These are phyloP conservation scores for Eucalyptus camaldulensis DNA, from an alignment of 345 rosid species.

Conservation along the genomic window DNA sequence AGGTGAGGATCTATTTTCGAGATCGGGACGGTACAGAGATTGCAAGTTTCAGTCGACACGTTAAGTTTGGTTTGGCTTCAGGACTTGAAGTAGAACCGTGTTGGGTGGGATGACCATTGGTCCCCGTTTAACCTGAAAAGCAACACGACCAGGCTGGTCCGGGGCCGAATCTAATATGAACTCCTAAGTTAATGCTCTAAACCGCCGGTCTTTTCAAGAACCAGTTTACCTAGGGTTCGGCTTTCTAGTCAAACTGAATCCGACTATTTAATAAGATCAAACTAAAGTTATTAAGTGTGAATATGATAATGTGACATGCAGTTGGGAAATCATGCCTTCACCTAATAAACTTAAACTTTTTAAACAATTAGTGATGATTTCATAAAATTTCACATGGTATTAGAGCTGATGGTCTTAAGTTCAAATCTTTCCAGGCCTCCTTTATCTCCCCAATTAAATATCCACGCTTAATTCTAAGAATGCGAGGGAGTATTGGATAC, in stretches of 20 bases:
- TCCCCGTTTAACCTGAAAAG: background rate
- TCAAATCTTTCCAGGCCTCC: rapidly evolving
- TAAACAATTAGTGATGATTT: no score
- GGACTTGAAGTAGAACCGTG: background rate
- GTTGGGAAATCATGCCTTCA: background rate
- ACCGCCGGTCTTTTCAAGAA: background rate
- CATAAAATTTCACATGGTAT: no score
- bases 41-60: background rate
- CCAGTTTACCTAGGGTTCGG: background rate
- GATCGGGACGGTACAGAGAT: background rate
- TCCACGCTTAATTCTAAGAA: no score
- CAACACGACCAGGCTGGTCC: background rate
- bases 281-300: background rate
- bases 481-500: no score
- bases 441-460: no score
- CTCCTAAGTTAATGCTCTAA: background rate
- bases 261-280: background rate
- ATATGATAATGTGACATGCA: background rate
- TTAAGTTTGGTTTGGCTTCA: background rate
- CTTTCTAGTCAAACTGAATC: background rate
- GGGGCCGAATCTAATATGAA: background rate
- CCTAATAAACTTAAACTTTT: no score
- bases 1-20: background rate
- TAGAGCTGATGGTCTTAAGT: no score
- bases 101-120: background rate